Percentiles rank a stretch among this genome's conserved stretches.
These are phyloP conservation scores for Toxicodendron radicans DNA, from an alignment of 345 rosid genomes.

Conservation along the genomic window DNA sequence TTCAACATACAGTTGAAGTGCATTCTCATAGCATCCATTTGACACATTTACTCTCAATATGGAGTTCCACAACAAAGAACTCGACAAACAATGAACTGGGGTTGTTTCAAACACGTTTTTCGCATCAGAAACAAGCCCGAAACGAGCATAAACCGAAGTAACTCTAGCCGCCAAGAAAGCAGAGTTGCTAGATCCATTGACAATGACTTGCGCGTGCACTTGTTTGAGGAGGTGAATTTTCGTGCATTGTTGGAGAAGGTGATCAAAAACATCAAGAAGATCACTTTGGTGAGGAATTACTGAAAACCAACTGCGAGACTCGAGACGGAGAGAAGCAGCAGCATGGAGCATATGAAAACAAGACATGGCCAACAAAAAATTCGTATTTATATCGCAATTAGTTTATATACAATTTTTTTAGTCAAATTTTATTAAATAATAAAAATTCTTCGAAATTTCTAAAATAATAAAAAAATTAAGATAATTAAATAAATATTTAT, in stretches of 20 bases:
- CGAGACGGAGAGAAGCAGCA: not conserved
- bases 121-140: conserved; percentile 43
- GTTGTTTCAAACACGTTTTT: conserved; percentile 47
- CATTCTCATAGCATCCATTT: conserved; percentile 38
- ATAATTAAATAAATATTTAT: too few relatives aligned
- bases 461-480: too few relatives aligned
- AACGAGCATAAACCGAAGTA: conserved; percentile 47
- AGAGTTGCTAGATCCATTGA: conserved; percentile 32
- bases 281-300: conserved; percentile 16
- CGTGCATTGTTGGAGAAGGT: conserved; percentile 40
- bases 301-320: conserved; percentile 13
- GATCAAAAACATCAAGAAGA: conserved; percentile 34
- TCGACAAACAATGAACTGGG: conserved; percentile 33
- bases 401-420: too few relatives aligned
- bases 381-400: too few relatives aligned
- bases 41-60: conserved; percentile 52
- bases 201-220: conserved; percentile 41
- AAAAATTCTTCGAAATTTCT: too few relatives aligned
- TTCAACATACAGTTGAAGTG: conserved; percentile 41
- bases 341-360: too few relatives aligned
- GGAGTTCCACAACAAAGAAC: conserved; percentile 55
- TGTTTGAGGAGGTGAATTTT: conserved; percentile 37
- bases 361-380: too few relatives aligned
- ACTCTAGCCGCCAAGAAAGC: conserved; percentile 61
- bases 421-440: too few relatives aligned